These are phyloP conservation scores for Bipolaris cookei DNA, from an alignment of 2,329 filamentous ascomycete genomes.

Conservation along the genomic window DNA sequence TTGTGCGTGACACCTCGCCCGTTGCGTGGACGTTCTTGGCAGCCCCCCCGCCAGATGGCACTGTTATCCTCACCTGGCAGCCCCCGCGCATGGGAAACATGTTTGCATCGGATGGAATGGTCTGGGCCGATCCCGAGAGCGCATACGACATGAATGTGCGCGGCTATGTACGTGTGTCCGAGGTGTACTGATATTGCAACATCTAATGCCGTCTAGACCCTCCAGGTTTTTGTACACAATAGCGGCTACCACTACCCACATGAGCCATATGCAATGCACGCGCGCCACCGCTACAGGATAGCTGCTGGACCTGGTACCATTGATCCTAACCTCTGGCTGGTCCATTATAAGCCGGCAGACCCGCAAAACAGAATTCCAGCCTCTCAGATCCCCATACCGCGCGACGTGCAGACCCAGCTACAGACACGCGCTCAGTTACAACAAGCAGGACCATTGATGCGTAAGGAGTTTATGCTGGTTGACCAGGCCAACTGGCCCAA, in stretches of 20 bases:
- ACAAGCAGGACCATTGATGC: constrained; percentile 75
- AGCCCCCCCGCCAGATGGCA: constrained; percentile 75
- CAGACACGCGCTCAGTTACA: constrained; percentile 67
- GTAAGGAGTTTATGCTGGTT: constrained; percentile 93
- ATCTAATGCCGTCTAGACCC: constrained; percentile 62
- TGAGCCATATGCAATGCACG: constrained; percentile 77
- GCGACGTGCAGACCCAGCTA: constrained; percentile 66
- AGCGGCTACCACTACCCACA: constrained; percentile 76
- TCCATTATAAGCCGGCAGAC: constrained; percentile 84
- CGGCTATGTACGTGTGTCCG: constrained; percentile 64
- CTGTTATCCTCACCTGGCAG: constrained; percentile 87
- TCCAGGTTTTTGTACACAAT: constrained; percentile 88
- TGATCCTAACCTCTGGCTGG: constrained; percentile 85
- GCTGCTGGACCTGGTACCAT: constrained; percentile 72
- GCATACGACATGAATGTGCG: constrained; percentile 75
- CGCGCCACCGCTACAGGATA: constrained; percentile 85
- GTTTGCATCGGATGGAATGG: constrained; percentile 89
- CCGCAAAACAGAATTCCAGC: constrained; percentile 74
- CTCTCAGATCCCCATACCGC: constrained; percentile 66
- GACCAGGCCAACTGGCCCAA: constrained; percentile 91
- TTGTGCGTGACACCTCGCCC: constrained; percentile 81
- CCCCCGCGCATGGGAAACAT: constrained; percentile 71
- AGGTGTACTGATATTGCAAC: neutral
- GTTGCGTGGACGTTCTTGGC: constrained; percentile 95
- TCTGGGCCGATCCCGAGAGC: constrained; percentile 85